Evolutionary conservation across 2,329 filamentous ascomycete genomes (phyloP).

Genomic region (Rutstroemia sp.): DNA sequence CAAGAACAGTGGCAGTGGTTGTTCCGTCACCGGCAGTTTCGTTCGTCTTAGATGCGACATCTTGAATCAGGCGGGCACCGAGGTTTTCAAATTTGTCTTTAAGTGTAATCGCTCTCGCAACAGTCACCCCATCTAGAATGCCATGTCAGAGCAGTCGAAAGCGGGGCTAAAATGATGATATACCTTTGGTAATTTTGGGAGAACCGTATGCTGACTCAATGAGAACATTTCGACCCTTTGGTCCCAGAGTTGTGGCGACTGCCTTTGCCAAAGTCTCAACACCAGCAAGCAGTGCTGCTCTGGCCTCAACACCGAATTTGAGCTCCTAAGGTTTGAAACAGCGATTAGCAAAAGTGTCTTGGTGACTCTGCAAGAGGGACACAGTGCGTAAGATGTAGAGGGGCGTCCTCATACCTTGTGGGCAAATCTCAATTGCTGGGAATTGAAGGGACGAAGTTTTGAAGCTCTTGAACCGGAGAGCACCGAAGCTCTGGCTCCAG

Average conservation of each 20-base stretch:
- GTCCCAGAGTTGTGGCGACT: constrained; percentile 90
- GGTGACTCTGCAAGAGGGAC: neutral
- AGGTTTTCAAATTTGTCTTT: constrained; percentile 99
- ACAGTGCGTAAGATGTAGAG: neutral
- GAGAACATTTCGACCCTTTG: constrained; percentile 96
- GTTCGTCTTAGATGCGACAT: constrained; percentile 99
- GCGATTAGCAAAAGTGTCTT: neutral
- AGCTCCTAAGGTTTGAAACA: constrained; percentile 61
- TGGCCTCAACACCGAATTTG: constrained; percentile 94
- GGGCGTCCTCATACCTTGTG: constrained; percentile 68
- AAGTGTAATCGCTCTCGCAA: constrained; percentile 81
- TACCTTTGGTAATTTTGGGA: constrained; percentile 99
- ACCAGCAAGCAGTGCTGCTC: constrained; percentile 82
- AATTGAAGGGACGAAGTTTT: constrained; percentile 51
- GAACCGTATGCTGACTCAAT: constrained; percentile 99
- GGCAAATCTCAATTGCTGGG: constrained; percentile 87
- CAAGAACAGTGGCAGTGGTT: constrained; percentile 94
- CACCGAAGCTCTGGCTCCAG: constrained; percentile 74
- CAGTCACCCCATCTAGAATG: constrained; percentile 70
- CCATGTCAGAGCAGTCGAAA: neutral
- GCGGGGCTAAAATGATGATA: constrained; percentile 23
- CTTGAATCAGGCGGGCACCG: constrained; percentile 90
- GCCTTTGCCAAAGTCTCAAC: constrained; percentile 96
- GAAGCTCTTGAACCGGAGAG: constrained; percentile 60
- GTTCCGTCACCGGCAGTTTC: constrained; percentile 98